phyloP scores from a whole-genome alignment of 768 basidiomycete genomes.

The Lyophyllum decastes region DNA sequence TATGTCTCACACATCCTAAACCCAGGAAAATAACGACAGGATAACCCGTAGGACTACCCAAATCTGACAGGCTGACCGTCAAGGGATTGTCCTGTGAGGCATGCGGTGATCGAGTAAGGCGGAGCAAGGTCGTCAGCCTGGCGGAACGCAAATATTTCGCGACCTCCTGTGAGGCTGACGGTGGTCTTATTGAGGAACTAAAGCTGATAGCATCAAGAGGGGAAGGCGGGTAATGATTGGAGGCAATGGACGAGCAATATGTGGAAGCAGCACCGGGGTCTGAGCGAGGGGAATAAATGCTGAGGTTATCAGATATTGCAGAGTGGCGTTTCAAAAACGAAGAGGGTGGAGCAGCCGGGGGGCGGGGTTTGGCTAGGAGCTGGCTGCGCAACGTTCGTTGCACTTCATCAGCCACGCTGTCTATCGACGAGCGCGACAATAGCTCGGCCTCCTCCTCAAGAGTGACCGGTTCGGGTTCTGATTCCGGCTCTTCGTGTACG shows the following conservation, averaged over 20 bases:
- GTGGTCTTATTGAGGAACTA: conserved; percentile 42
- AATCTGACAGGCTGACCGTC: conserved; percentile 89
- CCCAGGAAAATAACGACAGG: conserved; percentile 94
- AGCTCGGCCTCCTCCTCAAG: conserved; percentile 64
- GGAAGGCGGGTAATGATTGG: conserved; percentile 45
- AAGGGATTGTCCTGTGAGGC: conserved; percentile 74
- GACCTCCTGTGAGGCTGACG: conserved; percentile 65
- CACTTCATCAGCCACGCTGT: conserved; percentile 86
- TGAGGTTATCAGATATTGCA: conserved; percentile 56
- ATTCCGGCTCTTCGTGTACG: conserved; percentile 55
- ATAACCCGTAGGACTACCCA: conserved; percentile 82
- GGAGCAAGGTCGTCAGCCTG: conserved; percentile 79
- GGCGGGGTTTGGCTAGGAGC: conserved; percentile 35
- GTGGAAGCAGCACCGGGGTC: conserved; percentile 54
- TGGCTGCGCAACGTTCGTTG: conserved; percentile 69
- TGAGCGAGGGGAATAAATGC: conserved; percentile 54
- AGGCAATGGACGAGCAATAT: conserved; percentile 51
- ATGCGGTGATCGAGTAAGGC: conserved; percentile 78
- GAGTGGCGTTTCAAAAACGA: conserved; percentile 52
- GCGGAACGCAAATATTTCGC: conserved; percentile 88
- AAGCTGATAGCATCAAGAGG: conserved; percentile 45
- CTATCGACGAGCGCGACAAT: conserved; percentile 80
- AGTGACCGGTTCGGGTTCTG: conserved; percentile 49
- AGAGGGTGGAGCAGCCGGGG: conserved; percentile 36
- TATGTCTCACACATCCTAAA: conserved; percentile 89